Evolutionary conservation across 768 basidiomycete genomes (phyloP).

Genomic region (Hericium rajendrae): DNA sequence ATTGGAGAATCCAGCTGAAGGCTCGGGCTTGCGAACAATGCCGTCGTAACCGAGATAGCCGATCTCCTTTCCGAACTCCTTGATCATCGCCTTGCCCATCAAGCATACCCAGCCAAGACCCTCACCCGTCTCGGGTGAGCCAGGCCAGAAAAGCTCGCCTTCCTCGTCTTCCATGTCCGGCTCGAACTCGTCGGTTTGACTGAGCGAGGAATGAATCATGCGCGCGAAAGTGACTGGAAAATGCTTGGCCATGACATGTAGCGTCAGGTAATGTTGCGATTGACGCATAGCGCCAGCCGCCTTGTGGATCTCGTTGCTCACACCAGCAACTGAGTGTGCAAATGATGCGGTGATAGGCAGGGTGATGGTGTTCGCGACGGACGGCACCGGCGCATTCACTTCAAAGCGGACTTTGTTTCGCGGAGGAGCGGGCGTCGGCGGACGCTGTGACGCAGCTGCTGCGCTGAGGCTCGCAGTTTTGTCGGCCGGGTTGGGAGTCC

Average conservation of each 20-base stretch:
- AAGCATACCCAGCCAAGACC: conserved; percentile 83
- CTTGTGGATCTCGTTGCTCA: conserved; percentile 34
- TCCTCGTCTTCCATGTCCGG: conserved; percentile 81
- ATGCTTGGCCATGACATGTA: conserved; percentile 57
- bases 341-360: conserved; percentile 14
- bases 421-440: conserved; percentile 18
- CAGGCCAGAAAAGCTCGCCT: conserved; percentile 81
- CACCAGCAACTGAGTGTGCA: conserved; percentile 24
- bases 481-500: conserved; percentile 30
- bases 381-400: conserved; percentile 14
- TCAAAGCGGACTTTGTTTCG: conserved; percentile 11
- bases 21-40: conserved; percentile 59
- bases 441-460: conserved; percentile 10
- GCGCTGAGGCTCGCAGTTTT: conserved; percentile 1
- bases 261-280: conserved; percentile 42
- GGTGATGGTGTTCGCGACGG: conserved; percentile 15
- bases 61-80: conserved; percentile 67
- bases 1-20: background rate
- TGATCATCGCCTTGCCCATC: conserved; percentile 81
- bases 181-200: conserved; percentile 61
- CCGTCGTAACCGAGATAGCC: conserved; percentile 66
- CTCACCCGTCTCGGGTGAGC: conserved; percentile 61
- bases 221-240: conserved; percentile 72
- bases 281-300: conserved; percentile 12
- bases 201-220: conserved; percentile 55